These are phyloP conservation scores for Carex cristatella DNA, from an alignment of 176 grass and related monocot species.

Conservation along the genomic window DNA sequence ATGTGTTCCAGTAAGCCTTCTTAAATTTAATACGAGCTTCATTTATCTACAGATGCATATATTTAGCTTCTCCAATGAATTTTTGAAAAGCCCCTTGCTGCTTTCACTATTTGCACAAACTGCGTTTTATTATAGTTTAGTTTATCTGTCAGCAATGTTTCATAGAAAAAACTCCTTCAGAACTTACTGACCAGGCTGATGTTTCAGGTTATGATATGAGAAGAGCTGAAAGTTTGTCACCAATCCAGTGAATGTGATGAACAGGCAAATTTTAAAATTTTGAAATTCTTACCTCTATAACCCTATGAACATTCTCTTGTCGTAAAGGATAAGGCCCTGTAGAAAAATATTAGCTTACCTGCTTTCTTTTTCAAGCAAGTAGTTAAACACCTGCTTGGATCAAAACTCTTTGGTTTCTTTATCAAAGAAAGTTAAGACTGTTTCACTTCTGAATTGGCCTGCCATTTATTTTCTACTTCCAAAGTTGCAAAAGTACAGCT, in stretches of 20 bases:
- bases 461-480: background rate
- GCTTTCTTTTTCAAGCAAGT: background rate
- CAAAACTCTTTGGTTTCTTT: background rate
- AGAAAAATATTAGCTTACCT: background rate
- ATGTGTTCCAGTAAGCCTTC: slow-evolving; percentile 57
- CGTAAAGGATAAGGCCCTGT: background rate
- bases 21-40: background rate
- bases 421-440: background rate
- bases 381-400: background rate
- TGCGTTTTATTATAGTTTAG: background rate
- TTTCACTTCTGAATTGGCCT: background rate
- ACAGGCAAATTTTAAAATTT: background rate
- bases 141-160: background rate
- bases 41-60: background rate
- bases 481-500: background rate
- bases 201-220: slow-evolving; percentile 51
- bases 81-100: background rate
- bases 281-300: background rate
- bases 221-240: slow-evolving; percentile 11
- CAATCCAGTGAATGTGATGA: background rate
- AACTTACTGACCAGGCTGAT: slow-evolving; percentile 21
- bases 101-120: background rate
- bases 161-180: background rate
- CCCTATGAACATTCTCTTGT: background rate
- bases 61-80: background rate